phyloP scores from a whole-genome alignment of 345 rosid genomes.

The Moringa oleifera region DNA sequence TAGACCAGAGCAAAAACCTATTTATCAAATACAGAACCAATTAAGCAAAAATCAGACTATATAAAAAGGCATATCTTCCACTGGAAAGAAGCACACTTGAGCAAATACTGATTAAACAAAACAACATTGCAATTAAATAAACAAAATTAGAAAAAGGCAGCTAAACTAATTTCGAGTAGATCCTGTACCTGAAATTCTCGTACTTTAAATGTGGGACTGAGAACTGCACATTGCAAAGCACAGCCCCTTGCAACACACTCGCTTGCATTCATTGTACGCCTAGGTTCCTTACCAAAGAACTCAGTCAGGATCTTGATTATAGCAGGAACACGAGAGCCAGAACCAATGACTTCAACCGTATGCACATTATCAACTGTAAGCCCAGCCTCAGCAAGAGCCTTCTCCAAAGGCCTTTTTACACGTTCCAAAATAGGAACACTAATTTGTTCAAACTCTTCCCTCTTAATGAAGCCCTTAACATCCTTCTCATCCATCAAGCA shows the following conservation, averaged over 20 bases:
- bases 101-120: neutral
- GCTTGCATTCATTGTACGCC: constrained; percentile 97
- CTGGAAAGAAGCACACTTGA: neutral
- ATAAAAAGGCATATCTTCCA: neutral
- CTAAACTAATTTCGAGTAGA: neutral
- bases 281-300: constrained; percentile 96
- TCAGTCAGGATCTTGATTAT: constrained; percentile 72
- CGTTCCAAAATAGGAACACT: constrained; percentile 79
- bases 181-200: constrained; percentile 82
- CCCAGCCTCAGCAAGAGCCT: constrained; percentile 82
- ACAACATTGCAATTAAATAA: neutral
- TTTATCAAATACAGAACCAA: too few relatives aligned
- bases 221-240: constrained; percentile 94
- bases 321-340: constrained; percentile 86
- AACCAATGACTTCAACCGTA: constrained; percentile 88
- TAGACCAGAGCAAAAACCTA: too few relatives aligned
- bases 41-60: neutral
- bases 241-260: constrained; percentile 93
- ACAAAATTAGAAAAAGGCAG: neutral
- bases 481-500: constrained; percentile 98
- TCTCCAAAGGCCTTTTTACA: constrained; percentile 80
- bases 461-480: constrained; percentile 77
- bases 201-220: constrained; percentile 96
- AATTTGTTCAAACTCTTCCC: constrained; percentile 86
- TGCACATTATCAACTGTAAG: constrained; percentile 72